Percentiles rank a stretch among this genome's conserved stretches.
phyloP scores from a whole-genome alignment of 192 early-diverging fungal genomes.

The Paraglomus brasilianum region DNA sequence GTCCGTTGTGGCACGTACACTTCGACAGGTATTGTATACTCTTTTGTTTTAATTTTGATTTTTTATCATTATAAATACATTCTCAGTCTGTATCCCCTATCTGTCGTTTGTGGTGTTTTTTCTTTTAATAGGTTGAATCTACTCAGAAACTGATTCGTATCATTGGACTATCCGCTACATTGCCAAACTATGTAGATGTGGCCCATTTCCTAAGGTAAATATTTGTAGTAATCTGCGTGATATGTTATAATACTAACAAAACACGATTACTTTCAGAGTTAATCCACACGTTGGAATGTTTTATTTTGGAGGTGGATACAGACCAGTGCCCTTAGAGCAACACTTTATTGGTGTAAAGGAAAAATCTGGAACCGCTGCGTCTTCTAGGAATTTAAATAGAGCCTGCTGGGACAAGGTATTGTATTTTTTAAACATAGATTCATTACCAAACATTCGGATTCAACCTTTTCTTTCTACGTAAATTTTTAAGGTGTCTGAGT shows the following conservation, averaged over 20 bases:
- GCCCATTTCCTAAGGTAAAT: slow-evolving; percentile 77
- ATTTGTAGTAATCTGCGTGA: too few relatives aligned
- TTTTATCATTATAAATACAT: neutral
- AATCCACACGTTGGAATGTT: slow-evolving; percentile 93
- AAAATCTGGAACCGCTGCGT: slow-evolving; percentile 68
- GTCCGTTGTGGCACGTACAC: slow-evolving; percentile 91
- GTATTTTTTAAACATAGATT: slow-evolving; percentile 33
- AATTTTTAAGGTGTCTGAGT: slow-evolving; percentile 47
- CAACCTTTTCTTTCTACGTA: neutral
- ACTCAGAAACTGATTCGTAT: slow-evolving; percentile 95
- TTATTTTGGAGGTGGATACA: slow-evolving; percentile 93
- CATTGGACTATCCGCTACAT: slow-evolving; percentile 94
- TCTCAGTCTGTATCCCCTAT: neutral
- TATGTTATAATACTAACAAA: neutral
- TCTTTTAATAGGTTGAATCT: slow-evolving; percentile 58
- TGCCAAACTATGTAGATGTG: slow-evolving; percentile 98
- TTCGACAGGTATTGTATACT: slow-evolving; percentile 66
- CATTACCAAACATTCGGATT: slow-evolving; percentile 1
- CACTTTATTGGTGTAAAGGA: slow-evolving; percentile 93
- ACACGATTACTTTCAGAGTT: slow-evolving; percentile 52
- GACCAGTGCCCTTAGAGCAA: slow-evolving; percentile 95
- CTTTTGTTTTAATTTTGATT: neutral
- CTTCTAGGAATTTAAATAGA: slow-evolving; percentile 70
- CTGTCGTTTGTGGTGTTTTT: too few relatives aligned
- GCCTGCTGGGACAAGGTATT: slow-evolving; percentile 80